These are phyloP conservation scores for Backusella tarrabulga DNA, from an alignment of 192 early-diverging fungal genomes.

Conservation along the genomic window DNA sequence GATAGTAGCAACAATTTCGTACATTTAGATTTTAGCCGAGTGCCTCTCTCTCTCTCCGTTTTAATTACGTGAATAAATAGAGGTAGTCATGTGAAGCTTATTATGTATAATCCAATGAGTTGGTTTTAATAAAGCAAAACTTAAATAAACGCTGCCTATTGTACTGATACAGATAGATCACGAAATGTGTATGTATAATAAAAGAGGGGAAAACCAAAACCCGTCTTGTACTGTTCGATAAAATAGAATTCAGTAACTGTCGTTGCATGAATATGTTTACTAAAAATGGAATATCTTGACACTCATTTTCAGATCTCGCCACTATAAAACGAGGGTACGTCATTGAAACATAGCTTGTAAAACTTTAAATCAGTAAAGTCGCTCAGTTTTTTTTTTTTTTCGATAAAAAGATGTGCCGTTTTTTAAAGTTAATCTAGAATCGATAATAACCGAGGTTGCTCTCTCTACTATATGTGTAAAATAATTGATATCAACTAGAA, in stretches of 20 bases:
- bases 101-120: neutral
- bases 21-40: neutral
- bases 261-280: neutral
- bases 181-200: neutral
- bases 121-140: neutral
- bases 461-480: too few species aligned
- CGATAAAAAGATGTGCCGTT: too few species aligned
- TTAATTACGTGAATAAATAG: neutral
- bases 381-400: neutral
- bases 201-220: neutral
- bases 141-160: neutral
- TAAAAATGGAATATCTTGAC: constrained; percentile 2
- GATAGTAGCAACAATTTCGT: neutral
- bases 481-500: neutral
- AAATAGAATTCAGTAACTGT: neutral
- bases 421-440: neutral
- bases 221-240: neutral
- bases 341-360: neutral
- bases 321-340: neutral
- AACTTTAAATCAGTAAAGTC: neutral
- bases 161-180: neutral
- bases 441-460: neutral
- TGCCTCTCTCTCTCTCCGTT: too few species aligned
- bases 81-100: neutral
- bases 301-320: neutral